Percentiles rank a stretch among this genome's conserved stretches.
phyloP scores from a whole-genome alignment of 495 filamentous ascomycete species.

The Xylaria curta region DNA sequence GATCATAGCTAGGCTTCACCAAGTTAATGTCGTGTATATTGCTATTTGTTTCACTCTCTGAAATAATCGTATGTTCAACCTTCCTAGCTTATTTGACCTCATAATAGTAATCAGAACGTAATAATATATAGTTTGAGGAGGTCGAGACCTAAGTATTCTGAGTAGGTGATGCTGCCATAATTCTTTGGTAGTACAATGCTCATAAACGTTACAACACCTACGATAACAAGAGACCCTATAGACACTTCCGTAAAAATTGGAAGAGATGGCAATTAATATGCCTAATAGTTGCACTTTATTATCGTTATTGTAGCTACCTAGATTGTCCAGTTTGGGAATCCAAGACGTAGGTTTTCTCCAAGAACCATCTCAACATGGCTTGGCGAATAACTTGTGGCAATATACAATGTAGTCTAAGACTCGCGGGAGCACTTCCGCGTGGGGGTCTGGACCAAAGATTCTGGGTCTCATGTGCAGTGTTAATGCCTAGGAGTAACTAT shows the following conservation, averaged over 20 bases:
- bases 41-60: not conserved
- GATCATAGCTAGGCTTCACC: not conserved
- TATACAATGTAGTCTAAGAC: not conserved
- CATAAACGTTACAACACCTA: not conserved
- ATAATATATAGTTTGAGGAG: not conserved
- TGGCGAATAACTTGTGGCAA: not conserved
- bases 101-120: not conserved
- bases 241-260: not conserved
- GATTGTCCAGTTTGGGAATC: not conserved
- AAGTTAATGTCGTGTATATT: not conserved
- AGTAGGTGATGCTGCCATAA: not conserved
- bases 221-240: not conserved
- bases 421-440: not conserved
- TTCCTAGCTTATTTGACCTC: not conserved
- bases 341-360: not conserved
- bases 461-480: not conserved
- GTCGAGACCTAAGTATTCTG: not conserved
- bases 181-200: not conserved
- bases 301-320: not conserved
- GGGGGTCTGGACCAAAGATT: not conserved
- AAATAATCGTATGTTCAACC: not conserved
- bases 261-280: not conserved
- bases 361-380: not conserved
- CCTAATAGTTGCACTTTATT: not conserved
- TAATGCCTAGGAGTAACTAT: not conserved